Conservation (phyloP, 371 early-diverging fungal species). For the Circinella umbellata region DNA sequence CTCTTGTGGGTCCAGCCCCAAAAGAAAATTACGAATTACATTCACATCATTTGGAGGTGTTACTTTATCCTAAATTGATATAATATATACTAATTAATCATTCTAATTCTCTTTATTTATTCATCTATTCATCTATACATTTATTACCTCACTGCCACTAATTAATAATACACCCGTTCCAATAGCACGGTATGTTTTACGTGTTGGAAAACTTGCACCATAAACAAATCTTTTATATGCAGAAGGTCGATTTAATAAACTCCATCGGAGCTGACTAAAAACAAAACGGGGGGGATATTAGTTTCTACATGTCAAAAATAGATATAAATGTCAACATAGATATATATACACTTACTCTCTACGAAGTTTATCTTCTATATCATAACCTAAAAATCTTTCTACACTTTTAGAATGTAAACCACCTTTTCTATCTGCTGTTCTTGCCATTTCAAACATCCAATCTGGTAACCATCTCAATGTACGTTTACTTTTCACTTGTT, state of each 20-base stretch:
- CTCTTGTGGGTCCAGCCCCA: conserved; percentile 30
- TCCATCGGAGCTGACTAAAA: conserved; percentile 67
- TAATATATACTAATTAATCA: no score
- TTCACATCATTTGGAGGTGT: conserved; percentile 53
- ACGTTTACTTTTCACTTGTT: conserved; percentile 42
- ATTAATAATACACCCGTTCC: conserved; percentile 63
- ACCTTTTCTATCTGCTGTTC: conserved; percentile 67
- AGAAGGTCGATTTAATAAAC: conserved; percentile 56
- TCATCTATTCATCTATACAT: no score
- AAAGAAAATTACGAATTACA: conserved; percentile 47
- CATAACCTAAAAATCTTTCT: conserved; percentile 56
- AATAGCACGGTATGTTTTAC: conserved; percentile 51
- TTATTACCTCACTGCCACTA: conserved; percentile 58
- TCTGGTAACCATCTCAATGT: conserved; percentile 57
- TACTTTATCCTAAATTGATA: conserved; percentile 58
- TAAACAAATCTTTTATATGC: conserved; percentile 57
- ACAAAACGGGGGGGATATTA: not conserved
- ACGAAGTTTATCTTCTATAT: conserved; percentile 41
- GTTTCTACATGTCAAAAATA: no score
- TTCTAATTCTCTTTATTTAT: no score
- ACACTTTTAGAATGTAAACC: conserved; percentile 66
- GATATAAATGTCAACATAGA: no score
- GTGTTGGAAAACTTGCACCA: conserved; percentile 57
- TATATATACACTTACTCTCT: no score
- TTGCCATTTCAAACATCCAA: conserved; percentile 56